Conservation (phyloP, 371 early-diverging fungal genomes). For the Mortierella sp. region DNA sequence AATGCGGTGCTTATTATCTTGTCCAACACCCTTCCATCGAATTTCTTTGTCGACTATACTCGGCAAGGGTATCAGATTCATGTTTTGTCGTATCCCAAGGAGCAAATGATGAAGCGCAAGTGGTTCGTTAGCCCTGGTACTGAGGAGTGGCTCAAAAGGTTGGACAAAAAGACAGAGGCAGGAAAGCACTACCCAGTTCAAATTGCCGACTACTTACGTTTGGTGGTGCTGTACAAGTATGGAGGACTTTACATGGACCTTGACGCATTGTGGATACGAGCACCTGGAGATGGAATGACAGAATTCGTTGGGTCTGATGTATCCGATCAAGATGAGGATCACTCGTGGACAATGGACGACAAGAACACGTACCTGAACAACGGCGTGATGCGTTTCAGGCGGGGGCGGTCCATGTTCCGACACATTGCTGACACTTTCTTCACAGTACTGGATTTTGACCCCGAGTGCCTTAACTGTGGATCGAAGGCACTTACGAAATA, state of each 20-base stretch:
- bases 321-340: constrained; percentile 60
- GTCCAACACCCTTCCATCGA: constrained; percentile 63
- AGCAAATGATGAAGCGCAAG: constrained; percentile 62
- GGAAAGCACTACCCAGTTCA: constrained; percentile 66
- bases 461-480: constrained; percentile 72
- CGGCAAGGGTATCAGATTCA: constrained; percentile 69
- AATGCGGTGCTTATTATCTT: constrained; percentile 69
- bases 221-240: constrained; percentile 68
- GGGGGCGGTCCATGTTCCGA: constrained; percentile 69
- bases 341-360: constrained; percentile 69
- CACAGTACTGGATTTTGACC: constrained; percentile 62
- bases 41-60: constrained; percentile 66
- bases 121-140: constrained; percentile 75
- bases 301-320: constrained; percentile 74
- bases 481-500: constrained; percentile 72
- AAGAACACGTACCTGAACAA: constrained; percentile 70
- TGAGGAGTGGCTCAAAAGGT: constrained; percentile 66
- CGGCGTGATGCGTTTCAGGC: constrained; percentile 73
- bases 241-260: constrained; percentile 80
- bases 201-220: constrained; percentile 69
- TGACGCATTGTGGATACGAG: constrained; percentile 74
- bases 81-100: constrained; percentile 67
- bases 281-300: constrained; percentile 62
- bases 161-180: constrained; percentile 69
- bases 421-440: constrained; percentile 70